phyloP scores from a whole-genome alignment of 148 eudicot genomes.

The Tetragonia tetragonoides region DNA sequence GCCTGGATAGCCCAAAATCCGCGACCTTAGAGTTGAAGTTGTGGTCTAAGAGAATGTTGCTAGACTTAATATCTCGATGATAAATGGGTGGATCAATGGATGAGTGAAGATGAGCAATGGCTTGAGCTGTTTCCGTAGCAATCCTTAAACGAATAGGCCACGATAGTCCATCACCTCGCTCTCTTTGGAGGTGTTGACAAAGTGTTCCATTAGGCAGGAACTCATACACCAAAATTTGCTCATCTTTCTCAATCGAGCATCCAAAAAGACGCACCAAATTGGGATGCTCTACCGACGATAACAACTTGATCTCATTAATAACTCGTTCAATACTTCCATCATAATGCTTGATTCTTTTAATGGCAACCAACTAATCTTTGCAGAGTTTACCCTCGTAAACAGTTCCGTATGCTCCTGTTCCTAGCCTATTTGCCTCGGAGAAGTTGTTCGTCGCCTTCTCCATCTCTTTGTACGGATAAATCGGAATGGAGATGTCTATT shows the following conservation, averaged over 20 bases:
- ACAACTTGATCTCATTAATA: too few species aligned
- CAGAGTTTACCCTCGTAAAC: conserved; percentile 55
- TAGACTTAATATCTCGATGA: conserved; percentile 74
- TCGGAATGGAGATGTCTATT: too few species aligned
- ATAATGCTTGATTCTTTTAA: too few species aligned
- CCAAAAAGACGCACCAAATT: too few species aligned
- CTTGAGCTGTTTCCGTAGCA: conserved; percentile 61
- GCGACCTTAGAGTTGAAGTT: conserved; percentile 63
- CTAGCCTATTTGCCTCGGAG: conserved; percentile 53
- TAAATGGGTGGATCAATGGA: conserved; percentile 60
- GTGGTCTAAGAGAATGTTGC: conserved; percentile 65
- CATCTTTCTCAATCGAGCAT: too few species aligned
- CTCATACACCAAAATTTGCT: too few species aligned
- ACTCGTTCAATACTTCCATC: too few species aligned
- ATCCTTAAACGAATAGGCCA: conserved; percentile 57
- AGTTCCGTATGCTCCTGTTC: conserved; percentile 65
- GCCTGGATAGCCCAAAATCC: conserved; percentile 71
- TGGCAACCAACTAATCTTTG: conserved; percentile 21
- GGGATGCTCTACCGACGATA: too few species aligned
- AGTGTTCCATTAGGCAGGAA: too few species aligned
- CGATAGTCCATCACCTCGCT: too few species aligned
- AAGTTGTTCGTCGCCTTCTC: conserved; percentile 57
- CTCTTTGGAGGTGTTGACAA: too few species aligned
- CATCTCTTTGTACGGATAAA: conserved; percentile 45
- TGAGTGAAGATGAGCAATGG: conserved; percentile 66